Evolutionary conservation across 2,329 filamentous ascomycete species (phyloP), one percentile per base, ranked within the genome.

Genomic region (Cladosporium sphaerospermum): DNA sequence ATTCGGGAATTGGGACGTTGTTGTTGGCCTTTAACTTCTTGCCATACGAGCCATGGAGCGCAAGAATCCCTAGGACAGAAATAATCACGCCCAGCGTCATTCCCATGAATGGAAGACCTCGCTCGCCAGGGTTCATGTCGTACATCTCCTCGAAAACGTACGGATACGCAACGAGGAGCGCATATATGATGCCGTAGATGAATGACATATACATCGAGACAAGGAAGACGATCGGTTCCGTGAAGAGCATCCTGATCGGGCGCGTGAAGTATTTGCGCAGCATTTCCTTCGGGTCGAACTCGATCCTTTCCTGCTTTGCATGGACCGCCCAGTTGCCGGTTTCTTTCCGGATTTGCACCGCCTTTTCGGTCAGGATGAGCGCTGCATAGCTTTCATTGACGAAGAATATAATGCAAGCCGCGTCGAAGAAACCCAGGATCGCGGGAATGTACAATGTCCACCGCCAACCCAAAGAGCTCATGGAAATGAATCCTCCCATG

Each of bases 131-230:
- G n/a, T 71, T 75, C 79, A 81, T 85, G 44, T 77, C 77, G 45
- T 81, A 77, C 34, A 71, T 60, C 53, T 75, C 60, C 61, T 83
- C 75, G 66, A 82, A 88, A 41, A 88, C 82, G 61, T 86, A 73
- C 1, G 73, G 73, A 59, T 69, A 74, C 18, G 71, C 72, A 13
- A 68, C 68, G 57, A 75, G 74, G 5, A 74, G 64, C 68, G 73
- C 71, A 60, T 74, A 75, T 0, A 74, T 63, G 3, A 71, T 73
- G n/a, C 72, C 73, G 57, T 75, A 75, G 56, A 74, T 71, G 59
- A 76, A 83, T 51, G 82, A 81, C 73, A 84, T 78, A 69, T 86
- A 87, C n/a, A 86, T 70, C 31, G 78, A 80, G 1, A 81, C 73
- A 10, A 85, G 70, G 10, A 85, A 65, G 23, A 86, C 81, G 57